Conservation (phyloP, 345 rosid species). For the Gossypium arboreum region DNA sequence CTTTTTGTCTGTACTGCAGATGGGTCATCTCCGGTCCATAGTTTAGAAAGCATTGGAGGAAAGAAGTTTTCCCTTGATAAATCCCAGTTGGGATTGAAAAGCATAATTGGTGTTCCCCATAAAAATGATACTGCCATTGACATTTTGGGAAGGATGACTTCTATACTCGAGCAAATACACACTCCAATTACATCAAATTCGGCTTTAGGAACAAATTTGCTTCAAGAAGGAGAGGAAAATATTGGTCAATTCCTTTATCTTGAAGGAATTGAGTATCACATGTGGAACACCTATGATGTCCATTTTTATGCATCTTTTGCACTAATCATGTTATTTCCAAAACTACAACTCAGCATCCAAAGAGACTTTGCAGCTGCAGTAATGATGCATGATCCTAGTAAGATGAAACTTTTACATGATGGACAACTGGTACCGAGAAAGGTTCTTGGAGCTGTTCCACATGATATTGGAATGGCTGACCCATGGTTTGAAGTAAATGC, state of each 20-base stretch:
- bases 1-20: constrained; percentile 37
- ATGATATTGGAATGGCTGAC: constrained; percentile 74
- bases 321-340: constrained; percentile 81
- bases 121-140: constrained; percentile 49
- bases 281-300: constrained; percentile 99
- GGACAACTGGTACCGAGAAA: constrained; percentile 70
- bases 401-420: constrained; percentile 50
- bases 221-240: constrained; percentile 89
- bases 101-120: constrained; percentile 21
- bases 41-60: constrained; percentile 56
- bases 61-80: constrained; percentile 78
- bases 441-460: constrained; percentile 96
- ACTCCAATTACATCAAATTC: constrained; percentile 65
- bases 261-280: constrained; percentile 83
- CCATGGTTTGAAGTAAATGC: constrained; percentile 96
- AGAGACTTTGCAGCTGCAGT: constrained; percentile 95
- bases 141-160: constrained; percentile 74
- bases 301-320: constrained; percentile 95
- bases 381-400: constrained; percentile 85
- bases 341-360: constrained; percentile 86
- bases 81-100: constrained; percentile 37
- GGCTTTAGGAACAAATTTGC: constrained; percentile 86
- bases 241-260: constrained; percentile 90
- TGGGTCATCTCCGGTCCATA: constrained; percentile 72
- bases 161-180: constrained; percentile 57